phyloP scores from a whole-genome alignment of 2,329 filamentous ascomycete genomes.

The Rutstroemia sp. region DNA sequence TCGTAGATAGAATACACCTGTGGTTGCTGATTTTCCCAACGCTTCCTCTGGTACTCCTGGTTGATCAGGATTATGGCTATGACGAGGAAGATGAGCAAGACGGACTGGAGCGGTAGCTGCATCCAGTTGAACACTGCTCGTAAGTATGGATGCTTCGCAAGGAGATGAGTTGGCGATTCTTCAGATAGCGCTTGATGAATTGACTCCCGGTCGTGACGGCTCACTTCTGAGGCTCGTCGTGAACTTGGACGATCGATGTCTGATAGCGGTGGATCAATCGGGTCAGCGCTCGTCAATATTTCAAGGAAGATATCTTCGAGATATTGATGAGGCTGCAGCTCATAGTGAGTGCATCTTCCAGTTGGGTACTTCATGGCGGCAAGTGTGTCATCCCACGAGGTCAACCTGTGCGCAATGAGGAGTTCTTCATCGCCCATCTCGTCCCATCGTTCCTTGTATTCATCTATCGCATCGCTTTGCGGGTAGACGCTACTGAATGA shows the following conservation, averaged over 20 bases:
- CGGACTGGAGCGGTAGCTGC: not conserved
- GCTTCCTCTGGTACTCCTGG: not conserved
- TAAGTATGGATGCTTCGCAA: not conserved
- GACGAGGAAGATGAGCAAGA: not conserved
- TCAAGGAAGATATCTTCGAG: slow-evolving; percentile 4
- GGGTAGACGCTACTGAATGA: slow-evolving; percentile 7
- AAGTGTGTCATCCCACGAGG: slow-evolving; percentile 2
- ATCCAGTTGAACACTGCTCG: not conserved
- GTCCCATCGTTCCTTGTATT: slow-evolving; percentile 4
- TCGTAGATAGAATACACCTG: not conserved
- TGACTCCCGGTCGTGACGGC: not conserved
- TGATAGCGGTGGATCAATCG: not conserved
- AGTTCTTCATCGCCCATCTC: slow-evolving; percentile 2
- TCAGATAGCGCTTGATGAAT: not conserved
- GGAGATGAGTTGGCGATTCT: no score
- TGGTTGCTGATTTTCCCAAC: not conserved
- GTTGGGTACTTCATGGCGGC: not conserved
- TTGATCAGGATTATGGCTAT: not conserved
- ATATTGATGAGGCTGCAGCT: not conserved
- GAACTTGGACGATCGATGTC: not conserved
- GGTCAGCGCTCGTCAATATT: not conserved
- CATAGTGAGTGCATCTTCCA: slow-evolving; percentile 4
- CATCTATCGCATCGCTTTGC: not conserved
- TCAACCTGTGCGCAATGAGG: not conserved
- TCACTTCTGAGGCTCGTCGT: not conserved